A percentile compares a stretch with the other conserved stretches of the same genome.
phyloP scores from a whole-genome alignment of 495 filamentous ascomycete species.

The Thozetella sp. region DNA sequence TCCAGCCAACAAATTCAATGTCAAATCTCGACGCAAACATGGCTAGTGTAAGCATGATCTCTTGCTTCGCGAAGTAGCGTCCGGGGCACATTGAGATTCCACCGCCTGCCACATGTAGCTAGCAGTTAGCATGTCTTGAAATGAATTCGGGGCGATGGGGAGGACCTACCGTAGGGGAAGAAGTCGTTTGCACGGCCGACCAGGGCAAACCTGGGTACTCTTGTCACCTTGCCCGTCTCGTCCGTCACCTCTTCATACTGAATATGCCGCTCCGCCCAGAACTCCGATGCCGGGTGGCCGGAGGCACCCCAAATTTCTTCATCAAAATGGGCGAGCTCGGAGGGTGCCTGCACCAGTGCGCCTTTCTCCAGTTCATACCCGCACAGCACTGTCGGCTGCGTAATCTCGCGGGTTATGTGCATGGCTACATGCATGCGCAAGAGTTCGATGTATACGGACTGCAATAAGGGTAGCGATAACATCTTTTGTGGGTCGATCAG shows the following conservation, averaged over 20 bases:
- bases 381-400: conserved; percentile 11
- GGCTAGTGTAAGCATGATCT: conserved; percentile 49
- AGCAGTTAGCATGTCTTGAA: background rate
- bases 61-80: conserved; percentile 48
- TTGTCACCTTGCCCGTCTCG: conserved; percentile 1
- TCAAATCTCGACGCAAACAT: conserved; percentile 55
- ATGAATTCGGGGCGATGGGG: background rate
- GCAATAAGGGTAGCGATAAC: conserved; percentile 25
- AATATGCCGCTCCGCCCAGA: conserved; percentile 32
- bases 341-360: conserved; percentile 18
- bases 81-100: conserved; percentile 47
- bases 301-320: conserved; percentile 23
- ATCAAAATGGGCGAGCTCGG: conserved; percentile 19
- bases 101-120: conserved; percentile 24
- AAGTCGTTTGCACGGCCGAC: conserved; percentile 15
- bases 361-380: conserved; percentile 20
- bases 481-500: conserved; percentile 22
- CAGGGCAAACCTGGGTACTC: conserved; percentile 9
- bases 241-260: conserved; percentile 3
- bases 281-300: conserved; percentile 27
- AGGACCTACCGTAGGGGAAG: conserved; percentile 30
- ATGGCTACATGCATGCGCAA: conserved; percentile 30
- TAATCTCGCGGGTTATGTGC: conserved; percentile 17
- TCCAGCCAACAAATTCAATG: conserved; percentile 40
- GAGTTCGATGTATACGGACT: conserved; percentile 34